Base-by-base conservation (phyloP, 345 rosid species). In the Populus simonii region DNA sequence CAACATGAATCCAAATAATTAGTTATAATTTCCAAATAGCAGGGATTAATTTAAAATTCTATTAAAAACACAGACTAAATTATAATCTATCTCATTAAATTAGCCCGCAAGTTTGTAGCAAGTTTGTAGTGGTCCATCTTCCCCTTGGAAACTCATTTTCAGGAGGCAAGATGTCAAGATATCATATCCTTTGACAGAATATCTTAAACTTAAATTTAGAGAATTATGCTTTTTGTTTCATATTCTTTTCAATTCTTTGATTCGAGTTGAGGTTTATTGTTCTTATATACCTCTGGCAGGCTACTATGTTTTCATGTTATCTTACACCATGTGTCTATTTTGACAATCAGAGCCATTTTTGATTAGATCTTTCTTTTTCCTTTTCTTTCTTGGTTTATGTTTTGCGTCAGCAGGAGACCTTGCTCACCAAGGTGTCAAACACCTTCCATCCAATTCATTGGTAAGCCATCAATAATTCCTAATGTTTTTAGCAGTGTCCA, bases 401-500 rank as follows among this genome's bases (percentile, higher is more conserved):
- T 74, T 57, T 71, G 47, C 65, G 10, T 62, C 68, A 35, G 47
- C 73, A 83, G 88, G 83, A 88, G 83, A 87, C 66, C 47, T 33
- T 72, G 25, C 65, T 76, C 70, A 83, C 82, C 61, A 87, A 87
- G 72, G 84, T 80, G 78, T 70, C 83, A 0, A 84, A 83, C 41
- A 71, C 82, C 55, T 68, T 81, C 55, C 80, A 79, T 74, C 81
- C 84, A 67, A 77, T 22, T 74, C 74, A 80, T 68, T 57, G 89
- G 94, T 91, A 75, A 83, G 90, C 83, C 79, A 51, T 70, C 72
- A 67, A 67, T 31, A 61, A 43, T 74, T 38, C 70, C 67, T 41
- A 73, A 47, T 36, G 16, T 73, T 55, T 75, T 59, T 18, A 62
- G 63, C 27, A 27, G 62, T 33, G 25, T 16, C n/a, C 22, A 71